Conservation (phyloP, 768 basidiomycete genomes). For the Suillus plorans region DNA sequence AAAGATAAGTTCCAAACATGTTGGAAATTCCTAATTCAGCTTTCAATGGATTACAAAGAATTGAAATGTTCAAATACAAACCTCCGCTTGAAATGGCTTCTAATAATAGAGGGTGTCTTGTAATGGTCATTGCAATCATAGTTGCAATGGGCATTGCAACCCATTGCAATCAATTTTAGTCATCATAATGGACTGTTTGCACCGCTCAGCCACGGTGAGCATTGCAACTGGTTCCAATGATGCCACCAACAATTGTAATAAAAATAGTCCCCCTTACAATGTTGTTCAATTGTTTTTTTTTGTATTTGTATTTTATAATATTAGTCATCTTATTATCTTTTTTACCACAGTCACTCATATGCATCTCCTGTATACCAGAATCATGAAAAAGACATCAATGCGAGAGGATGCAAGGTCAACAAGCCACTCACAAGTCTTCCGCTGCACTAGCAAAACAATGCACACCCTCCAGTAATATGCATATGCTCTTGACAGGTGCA, state of each 20-base stretch:
- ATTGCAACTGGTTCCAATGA: not conserved
- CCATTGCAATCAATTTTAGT: not conserved
- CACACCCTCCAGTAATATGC: constrained; percentile 72
- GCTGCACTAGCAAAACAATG: constrained; percentile 90
- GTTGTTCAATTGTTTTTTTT: not conserved
- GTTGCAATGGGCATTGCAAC: not conserved
- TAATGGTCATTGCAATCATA: not conserved
- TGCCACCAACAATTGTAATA: not conserved
- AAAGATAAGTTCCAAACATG: too few relatives aligned
- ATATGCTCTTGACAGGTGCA: constrained; percentile 65
- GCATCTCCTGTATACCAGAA: too few relatives aligned
- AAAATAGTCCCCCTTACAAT: not conserved
- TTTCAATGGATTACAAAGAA: not conserved
- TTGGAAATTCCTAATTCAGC: not conserved
- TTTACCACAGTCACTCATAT: too few relatives aligned
- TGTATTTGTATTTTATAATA: too few relatives aligned
- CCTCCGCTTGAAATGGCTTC: not conserved
- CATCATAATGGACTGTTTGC: not conserved
- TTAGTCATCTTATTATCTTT: too few relatives aligned
- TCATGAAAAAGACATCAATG: too few relatives aligned
- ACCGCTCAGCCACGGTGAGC: not conserved
- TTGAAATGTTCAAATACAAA: not conserved
- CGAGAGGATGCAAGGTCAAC: too few relatives aligned
- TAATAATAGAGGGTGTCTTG: not conserved
- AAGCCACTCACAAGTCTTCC: constrained; percentile 44